phyloP scores from a whole-genome alignment of 345 rosid species.

The Abelmoschus esculentus region DNA sequence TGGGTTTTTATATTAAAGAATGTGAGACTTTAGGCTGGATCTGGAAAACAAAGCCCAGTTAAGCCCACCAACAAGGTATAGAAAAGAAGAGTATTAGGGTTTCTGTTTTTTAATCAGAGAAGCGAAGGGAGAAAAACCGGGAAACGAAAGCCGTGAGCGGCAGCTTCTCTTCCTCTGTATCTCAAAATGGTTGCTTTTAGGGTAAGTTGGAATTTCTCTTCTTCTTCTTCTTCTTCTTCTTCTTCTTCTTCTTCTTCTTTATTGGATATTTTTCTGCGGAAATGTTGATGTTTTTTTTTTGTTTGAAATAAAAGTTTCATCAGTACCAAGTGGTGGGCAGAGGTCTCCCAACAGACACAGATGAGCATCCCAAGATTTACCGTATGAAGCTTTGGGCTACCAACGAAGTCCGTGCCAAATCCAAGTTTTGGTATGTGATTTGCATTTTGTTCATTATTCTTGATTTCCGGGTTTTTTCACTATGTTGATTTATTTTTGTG shows the following conservation, averaged over 20 bases:
- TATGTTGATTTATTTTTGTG: not conserved
- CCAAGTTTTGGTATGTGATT: constrained; percentile 34
- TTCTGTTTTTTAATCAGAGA: not conserved
- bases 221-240: not conserved
- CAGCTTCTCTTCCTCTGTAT: not conserved
- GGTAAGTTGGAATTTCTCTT: not conserved
- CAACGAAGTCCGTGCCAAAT: constrained; percentile 42
- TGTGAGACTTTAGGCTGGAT: not conserved
- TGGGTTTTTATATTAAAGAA: not conserved
- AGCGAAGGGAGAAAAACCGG: not conserved
- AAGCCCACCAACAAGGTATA: not conserved
- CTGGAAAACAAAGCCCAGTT: not conserved
- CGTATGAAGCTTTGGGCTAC: constrained; percentile 50
- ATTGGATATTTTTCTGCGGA: not conserved
- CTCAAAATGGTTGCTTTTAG: constrained; percentile 7
- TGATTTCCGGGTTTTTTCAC: not conserved
- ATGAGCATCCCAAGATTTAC: constrained; percentile 42
- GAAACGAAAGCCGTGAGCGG: not conserved
- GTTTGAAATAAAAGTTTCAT: constrained; percentile 22
- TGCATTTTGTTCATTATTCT: not conserved
- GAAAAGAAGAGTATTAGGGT: not conserved
- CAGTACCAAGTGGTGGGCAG: constrained; percentile 47
- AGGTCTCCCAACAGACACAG: constrained; percentile 30
- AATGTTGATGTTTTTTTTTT: not conserved
- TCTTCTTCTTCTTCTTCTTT: too few relatives aligned